phyloP scores from a whole-genome alignment of 352 stramenopile genomes.

The Globisporangium yorkense region DNA sequence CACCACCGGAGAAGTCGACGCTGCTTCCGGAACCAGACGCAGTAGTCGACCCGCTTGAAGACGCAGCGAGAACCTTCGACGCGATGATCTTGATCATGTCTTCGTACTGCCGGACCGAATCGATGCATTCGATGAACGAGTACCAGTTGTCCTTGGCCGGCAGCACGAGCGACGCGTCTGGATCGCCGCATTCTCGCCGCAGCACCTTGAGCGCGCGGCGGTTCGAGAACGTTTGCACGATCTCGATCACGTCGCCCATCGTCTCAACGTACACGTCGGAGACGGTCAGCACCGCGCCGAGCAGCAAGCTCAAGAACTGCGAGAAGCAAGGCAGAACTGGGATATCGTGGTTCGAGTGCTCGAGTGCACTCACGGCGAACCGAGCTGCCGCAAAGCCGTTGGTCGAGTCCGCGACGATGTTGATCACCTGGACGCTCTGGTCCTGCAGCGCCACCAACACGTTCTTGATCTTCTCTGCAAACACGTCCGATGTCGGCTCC shows the following conservation, averaged over 20 bases:
- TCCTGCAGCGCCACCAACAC: conserved; percentile 34
- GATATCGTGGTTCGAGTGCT: conserved; percentile 36
- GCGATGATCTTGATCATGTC: conserved; percentile 84
- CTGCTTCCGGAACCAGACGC: neutral
- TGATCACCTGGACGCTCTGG: conserved; percentile 56
- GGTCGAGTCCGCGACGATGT: conserved; percentile 54
- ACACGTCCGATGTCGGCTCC: conserved; percentile 25
- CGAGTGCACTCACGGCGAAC: conserved; percentile 30
- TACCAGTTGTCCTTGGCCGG: conserved; percentile 50
- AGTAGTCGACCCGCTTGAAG: conserved; percentile 2
- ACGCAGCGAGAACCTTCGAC: conserved; percentile 38
- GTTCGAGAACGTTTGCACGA: conserved; percentile 63
- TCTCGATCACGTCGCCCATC: conserved; percentile 62
- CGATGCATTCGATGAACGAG: conserved; percentile 75
- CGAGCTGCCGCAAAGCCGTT: conserved; percentile 34
- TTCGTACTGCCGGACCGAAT: conserved; percentile 75
- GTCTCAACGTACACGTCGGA: conserved; percentile 39
- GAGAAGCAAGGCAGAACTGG: conserved; percentile 57
- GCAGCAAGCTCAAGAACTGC: conserved; percentile 39
- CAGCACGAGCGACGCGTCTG: conserved; percentile 44
- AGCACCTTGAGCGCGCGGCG: conserved; percentile 45
- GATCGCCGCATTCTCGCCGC: conserved; percentile 56
- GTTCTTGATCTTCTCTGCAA: conserved; percentile 49
- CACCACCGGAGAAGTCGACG: neutral
- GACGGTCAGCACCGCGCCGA: conserved; percentile 57